Percentiles rank a stretch among this genome's conserved stretches.
phyloP scores from a whole-genome alignment of 768 basidiomycete genomes.

The Plicaturopsis crispa region DNA sequence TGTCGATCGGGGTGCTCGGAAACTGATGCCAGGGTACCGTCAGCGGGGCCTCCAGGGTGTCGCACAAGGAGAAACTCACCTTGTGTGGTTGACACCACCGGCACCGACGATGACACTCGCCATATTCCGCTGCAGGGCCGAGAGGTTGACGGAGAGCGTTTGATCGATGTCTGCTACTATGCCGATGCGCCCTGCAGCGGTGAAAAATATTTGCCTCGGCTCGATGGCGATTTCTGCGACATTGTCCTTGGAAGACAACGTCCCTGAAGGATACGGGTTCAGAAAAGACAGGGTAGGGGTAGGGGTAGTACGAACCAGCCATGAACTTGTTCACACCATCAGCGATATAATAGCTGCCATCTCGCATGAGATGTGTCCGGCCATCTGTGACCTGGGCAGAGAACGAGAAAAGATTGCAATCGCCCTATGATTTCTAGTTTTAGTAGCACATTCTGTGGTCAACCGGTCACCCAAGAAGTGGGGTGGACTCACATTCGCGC shows the following conservation, averaged over 20 bases:
- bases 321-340: constrained; percentile 76
- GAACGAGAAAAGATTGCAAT: constrained; percentile 63
- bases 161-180: constrained; percentile 55
- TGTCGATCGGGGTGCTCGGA: constrained; percentile 57
- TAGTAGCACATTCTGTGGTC: no score
- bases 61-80: constrained; percentile 28
- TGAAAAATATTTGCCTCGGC: constrained; percentile 67
- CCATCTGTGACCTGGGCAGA: constrained; percentile 34
- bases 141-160: constrained; percentile 48
- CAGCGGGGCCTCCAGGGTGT: neutral
- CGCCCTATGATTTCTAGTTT: constrained; percentile 39
- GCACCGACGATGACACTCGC: constrained; percentile 40
- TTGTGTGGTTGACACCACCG: constrained; percentile 53
- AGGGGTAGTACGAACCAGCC: constrained; percentile 34
- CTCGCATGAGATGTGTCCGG: constrained; percentile 44
- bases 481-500: constrained; percentile 56
- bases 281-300: neutral
- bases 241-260: constrained; percentile 38
- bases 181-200: constrained; percentile 74
- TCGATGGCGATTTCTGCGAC: constrained; percentile 32
- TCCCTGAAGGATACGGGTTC: constrained; percentile 32
- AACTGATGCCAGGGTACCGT: constrained; percentile 33
- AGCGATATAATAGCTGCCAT: constrained; percentile 67
- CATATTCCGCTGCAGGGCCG: constrained; percentile 72
- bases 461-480: constrained; percentile 2